Base-by-base conservation (phyloP, 352 stramenopile genomes). In the Phytophthora kernoviae region DNA sequence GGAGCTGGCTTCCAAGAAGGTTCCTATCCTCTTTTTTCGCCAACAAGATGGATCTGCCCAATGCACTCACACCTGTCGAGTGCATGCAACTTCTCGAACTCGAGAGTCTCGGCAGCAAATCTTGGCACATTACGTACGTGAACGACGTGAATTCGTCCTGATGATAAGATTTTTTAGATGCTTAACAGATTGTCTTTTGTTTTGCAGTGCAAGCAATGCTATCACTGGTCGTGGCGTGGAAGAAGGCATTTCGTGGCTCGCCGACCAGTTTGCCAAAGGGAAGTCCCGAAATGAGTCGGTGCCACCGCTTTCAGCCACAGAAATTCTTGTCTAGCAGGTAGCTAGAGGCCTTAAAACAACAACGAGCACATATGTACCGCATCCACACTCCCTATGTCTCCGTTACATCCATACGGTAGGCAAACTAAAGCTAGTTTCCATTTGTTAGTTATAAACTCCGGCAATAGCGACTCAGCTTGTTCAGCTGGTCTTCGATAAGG, bases 31-130 rank as follows among this genome's bases (percentile, higher is more conserved):
- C 9, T 93, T 96, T n/a, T 58, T 93, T 94, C 39, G 84, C 84
- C 41, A 96, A 96, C 71, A 96, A 96, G 57, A 96, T 93, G 84
- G 87, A 96, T 36, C 47, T 92, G 17, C 47, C 80, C 1, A 82
- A 87, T 45, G 75, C 79, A 5, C 63, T 94, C 30, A 87, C 81
- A 9, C 81, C 84, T 0, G 82, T 93, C 49, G 85, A 96, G 63
- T 92, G 82, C 63, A 90, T 93, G 75, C 73, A 90, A 55, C 65
- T 85, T 11, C 69, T 96, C 4, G 85, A 90, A 48, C 76, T 96
- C 21, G 79, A 93, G 20, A 90, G 85, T 21, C 77, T 96, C 4
- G 62, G 68, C 8, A 86, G 88, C 59, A 89, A 90, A 45, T 88
- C 87, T 7, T 96, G 85, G 87, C 83, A 91, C 58, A 93, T 96